Base-by-base conservation (phyloP, 2,329 filamentous ascomycete species). In the Lasiodiplodia theobromae region DNA sequence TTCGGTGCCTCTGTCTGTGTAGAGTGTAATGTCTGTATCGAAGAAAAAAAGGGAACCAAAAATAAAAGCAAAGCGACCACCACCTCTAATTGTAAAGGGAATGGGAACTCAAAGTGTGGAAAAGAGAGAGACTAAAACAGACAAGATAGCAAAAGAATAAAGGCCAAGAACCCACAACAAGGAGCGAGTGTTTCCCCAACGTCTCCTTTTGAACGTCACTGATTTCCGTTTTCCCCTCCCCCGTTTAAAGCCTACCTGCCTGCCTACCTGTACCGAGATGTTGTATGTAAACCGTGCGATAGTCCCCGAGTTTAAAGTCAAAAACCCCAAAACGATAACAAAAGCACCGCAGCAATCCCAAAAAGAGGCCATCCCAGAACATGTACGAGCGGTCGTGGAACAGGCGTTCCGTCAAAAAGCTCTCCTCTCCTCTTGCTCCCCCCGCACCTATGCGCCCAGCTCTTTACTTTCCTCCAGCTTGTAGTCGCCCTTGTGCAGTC, bases 401-500 rank as follows among this genome's bases (percentile, higher is more conserved):
- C 31, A 34, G 28, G 31, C 6, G 6, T 56, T 25, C 25, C 18
- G 2, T 31, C 25, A 28, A 23, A 40, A 37, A 11, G 8, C 28
- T 40, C 57, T 47, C 28, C 23, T 37, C 25, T 51, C 14, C 25
- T 63, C 40, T 63, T 49, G 47, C 25, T 28, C 14, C 4, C 31
- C 3, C 25, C 44, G 16, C 16, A 21, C 37, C 57, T 69, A 75
- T 18, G 81, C 81, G 23, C 77, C 81, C 47, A 77, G 75, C 73
- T 83, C 83, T 68, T 77, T 76, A 67, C 80, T 83, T 69, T 77
- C 76, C 68, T 83, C 81, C 66, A 90, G 74, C 40, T 79, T 73
- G 70, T 82, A 89, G 16, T 86, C 74, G 40, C 83, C 85, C 54
- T 81, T 78, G 68, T 87, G 86, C 70, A 92, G 73, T 1, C 85